Evolutionary conservation across 148 eudicot species (phyloP).

Genomic region (Mesembryanthemum crystallinum): DNA sequence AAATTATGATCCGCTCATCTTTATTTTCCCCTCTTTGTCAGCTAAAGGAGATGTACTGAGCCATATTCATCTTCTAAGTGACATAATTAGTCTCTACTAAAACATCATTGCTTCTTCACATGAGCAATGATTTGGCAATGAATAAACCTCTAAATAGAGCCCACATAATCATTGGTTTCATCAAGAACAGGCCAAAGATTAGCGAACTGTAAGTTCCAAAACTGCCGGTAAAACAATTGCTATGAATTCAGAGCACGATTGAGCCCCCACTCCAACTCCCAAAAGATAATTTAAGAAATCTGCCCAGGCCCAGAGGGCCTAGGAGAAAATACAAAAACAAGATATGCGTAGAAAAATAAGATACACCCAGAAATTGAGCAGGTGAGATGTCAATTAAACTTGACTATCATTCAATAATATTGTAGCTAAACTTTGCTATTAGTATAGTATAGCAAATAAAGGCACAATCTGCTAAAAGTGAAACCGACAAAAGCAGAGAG

Average conservation of each 20-base stretch:
- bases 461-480: conserved; percentile 25
- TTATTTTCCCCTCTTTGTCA: conserved; percentile 10
- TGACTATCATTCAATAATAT: conserved; percentile 8
- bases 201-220: background rate
- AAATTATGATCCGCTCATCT: conserved; percentile 14
- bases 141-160: conserved; percentile 14
- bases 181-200: conserved; percentile 15
- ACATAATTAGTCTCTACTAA: conserved; percentile 1
- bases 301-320: background rate
- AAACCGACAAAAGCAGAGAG: conserved; percentile 25
- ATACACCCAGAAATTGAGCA: conserved; percentile 12
- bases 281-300: background rate
- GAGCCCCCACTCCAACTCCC: background rate
- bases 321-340: background rate
- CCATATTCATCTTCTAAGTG: conserved; percentile 15
- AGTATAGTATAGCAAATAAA: background rate
- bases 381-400: conserved; percentile 18
- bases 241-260: background rate
- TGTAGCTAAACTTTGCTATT: conserved; percentile 12
- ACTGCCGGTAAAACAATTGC: conserved; percentile 5
- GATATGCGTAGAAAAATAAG: background rate
- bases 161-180: conserved; percentile 28
- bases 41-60: background rate
- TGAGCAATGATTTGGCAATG: conserved; percentile 27
- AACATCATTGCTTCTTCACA: conserved; percentile 16